These are phyloP conservation scores for Apiotrichum domesticum DNA, from an alignment of 1,284 basidiomycete genomes.

Conservation along the genomic window DNA sequence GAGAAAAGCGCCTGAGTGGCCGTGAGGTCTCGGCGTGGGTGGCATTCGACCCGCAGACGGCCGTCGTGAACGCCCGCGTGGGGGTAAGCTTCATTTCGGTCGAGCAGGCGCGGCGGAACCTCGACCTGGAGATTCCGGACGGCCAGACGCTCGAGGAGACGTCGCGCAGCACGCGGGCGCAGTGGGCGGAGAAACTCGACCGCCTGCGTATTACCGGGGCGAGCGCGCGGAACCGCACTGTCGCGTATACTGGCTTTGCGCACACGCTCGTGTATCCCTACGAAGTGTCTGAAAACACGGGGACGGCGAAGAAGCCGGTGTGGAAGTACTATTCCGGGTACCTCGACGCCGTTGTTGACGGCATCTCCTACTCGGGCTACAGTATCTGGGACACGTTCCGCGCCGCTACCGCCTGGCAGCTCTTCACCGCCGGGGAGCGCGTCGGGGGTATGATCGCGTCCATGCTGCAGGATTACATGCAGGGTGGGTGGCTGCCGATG, in stretches of 20 bases:
- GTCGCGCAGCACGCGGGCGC: constrained; percentile 53
- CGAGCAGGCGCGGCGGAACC: constrained; percentile 64
- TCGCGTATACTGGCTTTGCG: constrained; percentile 29
- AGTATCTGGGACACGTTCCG: constrained; percentile 82
- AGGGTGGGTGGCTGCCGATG: constrained; percentile 82
- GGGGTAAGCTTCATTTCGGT: constrained; percentile 73
- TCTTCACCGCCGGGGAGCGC: constrained; percentile 67
- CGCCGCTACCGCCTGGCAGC: constrained; percentile 70
- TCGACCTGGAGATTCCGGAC: constrained; percentile 49
- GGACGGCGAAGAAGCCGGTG: constrained; percentile 5
- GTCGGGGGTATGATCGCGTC: constrained; percentile 67
- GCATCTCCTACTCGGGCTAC: constrained; percentile 69
- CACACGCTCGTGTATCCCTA: constrained; percentile 61
- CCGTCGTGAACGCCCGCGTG: constrained; percentile 57
- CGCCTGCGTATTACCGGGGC: constrained; percentile 57
- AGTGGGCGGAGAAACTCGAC: constrained; percentile 68
- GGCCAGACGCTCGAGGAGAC: constrained; percentile 59
- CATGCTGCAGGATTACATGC: constrained; percentile 68
- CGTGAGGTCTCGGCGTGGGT: constrained; percentile 57
- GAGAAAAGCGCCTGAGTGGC: constrained; percentile 50
- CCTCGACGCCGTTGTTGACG: constrained; percentile 52
- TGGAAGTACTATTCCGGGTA: constrained; percentile 62
- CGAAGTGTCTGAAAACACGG: constrained; percentile 60
- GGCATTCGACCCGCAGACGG: constrained; percentile 49
- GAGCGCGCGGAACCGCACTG: constrained; percentile 26